phyloP scores from a whole-genome alignment of 805 yeast genomes.

The Barnettozyma californica region DNA sequence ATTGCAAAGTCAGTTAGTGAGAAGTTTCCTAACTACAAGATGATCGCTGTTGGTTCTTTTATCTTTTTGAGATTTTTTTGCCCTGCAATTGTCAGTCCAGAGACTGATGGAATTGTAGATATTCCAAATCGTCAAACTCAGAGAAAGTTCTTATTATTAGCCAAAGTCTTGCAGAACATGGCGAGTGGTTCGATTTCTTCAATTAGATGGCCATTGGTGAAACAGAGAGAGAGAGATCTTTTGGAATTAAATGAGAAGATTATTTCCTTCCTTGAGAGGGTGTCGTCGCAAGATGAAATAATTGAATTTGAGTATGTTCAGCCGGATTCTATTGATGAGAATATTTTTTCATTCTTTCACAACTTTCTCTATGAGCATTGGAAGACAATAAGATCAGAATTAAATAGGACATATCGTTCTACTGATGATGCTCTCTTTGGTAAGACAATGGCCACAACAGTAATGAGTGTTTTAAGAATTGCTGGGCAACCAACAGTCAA shows the following conservation, averaged over 20 bases:
- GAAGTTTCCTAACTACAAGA: slow-evolving; percentile 63
- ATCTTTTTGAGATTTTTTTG: slow-evolving; percentile 75
- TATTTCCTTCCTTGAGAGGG: slow-evolving; percentile 34
- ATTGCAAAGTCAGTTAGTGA: slow-evolving; percentile 50
- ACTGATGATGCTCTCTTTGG: slow-evolving; percentile 19
- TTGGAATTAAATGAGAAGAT: slow-evolving; percentile 34
- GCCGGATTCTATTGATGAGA: slow-evolving; percentile 20
- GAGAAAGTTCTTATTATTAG: slow-evolving; percentile 70
- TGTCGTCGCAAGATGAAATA: slow-evolving; percentile 25
- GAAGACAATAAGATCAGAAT: slow-evolving; percentile 29
- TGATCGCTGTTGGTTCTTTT: slow-evolving; percentile 79
- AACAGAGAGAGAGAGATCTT: slow-evolving; percentile 36
- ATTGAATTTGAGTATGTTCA: slow-evolving; percentile 19
- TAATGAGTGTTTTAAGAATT: slow-evolving; percentile 43
- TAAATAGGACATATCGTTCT: slow-evolving; percentile 14
- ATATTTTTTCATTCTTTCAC: slow-evolving; percentile 39
- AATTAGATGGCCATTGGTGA: slow-evolving; percentile 58
- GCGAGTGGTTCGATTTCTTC: slow-evolving; percentile 74
- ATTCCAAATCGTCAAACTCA: slow-evolving; percentile 39
- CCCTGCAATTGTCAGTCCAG: slow-evolving; percentile 90
- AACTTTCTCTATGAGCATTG: slow-evolving; percentile 46
- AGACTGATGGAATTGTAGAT: slow-evolving; percentile 37
- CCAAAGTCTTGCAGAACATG: slow-evolving; percentile 78
- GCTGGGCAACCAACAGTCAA: slow-evolving; percentile 58
- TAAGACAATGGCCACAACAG: slow-evolving; percentile 29